Evolutionary conservation across 1,139 yeast genomes (phyloP), one percentile per base, ranked within the genome.

Genomic region (Kodamaea fungicola): DNA sequence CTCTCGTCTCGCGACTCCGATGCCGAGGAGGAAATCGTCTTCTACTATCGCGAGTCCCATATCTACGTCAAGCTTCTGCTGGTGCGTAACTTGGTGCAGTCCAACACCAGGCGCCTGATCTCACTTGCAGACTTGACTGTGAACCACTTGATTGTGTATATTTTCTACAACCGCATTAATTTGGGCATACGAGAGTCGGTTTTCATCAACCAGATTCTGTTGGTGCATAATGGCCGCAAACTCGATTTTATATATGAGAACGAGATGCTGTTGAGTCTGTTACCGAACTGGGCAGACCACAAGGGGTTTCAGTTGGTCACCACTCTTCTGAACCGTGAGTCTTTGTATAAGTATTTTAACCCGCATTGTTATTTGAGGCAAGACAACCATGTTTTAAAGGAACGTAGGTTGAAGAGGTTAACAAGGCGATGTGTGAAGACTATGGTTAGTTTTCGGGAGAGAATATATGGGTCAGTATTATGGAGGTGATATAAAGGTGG

Each of bases 71-170:
- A 43, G 27, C 34, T 47, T 8, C 43, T 43, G 24, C 44, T 43
- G 32, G 46, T 49, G 7, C 37, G 41, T 23, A 43, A 44, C 36
- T 41, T 49, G 22, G 40, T 47, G 37, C 42, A 41, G 37, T 31
- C 50, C 10, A 40, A 42, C 30, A 38, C 44, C 16, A n/a, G 31
- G n/a, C 26, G n/a, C 3, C 31, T 38, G 9, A 23, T 44, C 25
- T 33, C 32, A 3, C 24, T 35, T 26, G 35, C 35, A 3, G 43
- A 40, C 12, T 33, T 49, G 28, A 45, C 49, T 29, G 30, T 42
- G 26, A 44, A 44, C 38, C 52, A 47, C 34, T 37, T 49, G 13
- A 42, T 49, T 22, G 41, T 47, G 12, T 49, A 47, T 38, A 37
- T 49, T 12, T 43, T 40, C 31, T 46, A 42, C 44, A 40, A 41